phyloP scores from a whole-genome alignment of 2,329 filamentous ascomycete species.

The Aspergillus oerlinghausenensis region DNA sequence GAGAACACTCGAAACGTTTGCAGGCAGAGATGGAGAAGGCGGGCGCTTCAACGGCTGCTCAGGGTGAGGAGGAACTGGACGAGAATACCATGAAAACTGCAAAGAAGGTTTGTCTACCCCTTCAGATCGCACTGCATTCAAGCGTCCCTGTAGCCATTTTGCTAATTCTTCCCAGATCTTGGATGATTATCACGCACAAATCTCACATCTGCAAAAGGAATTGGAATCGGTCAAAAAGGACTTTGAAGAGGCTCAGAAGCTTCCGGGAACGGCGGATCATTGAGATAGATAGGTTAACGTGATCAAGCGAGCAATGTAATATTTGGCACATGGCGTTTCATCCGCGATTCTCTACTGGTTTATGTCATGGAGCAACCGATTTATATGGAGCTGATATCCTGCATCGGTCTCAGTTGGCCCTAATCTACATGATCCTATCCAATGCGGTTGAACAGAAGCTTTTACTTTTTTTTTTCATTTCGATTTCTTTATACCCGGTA shows the following conservation, averaged over 20 bases:
- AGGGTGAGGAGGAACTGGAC: constrained; percentile 46
- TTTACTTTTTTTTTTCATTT: background rate
- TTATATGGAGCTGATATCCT: constrained; percentile 5
- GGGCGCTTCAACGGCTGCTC: constrained; percentile 37
- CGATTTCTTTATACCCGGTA: constrained; percentile 15
- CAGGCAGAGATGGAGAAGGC: constrained; percentile 57
- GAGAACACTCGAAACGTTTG: constrained; percentile 55
- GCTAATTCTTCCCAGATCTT: constrained; percentile 39
- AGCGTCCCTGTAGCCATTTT: constrained; percentile 24
- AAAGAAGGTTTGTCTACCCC: constrained; percentile 51
- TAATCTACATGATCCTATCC: background rate
- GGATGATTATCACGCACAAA: constrained; percentile 47
- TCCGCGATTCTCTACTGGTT: background rate
- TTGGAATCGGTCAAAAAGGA: constrained; percentile 56
- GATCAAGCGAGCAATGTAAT: background rate
- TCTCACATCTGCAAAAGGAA: constrained; percentile 58
- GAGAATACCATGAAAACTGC: constrained; percentile 56
- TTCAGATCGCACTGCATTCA: background rate
- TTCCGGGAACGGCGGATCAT: constrained; percentile 18
- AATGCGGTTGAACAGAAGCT: background rate
- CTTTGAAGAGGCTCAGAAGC: constrained; percentile 52
- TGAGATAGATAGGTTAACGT: constrained; percentile 3
- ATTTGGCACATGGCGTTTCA: background rate
- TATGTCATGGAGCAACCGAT: constrained; percentile 7
- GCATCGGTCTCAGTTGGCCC: background rate